phyloP scores from a whole-genome alignment of 179 eudicot genomes.

The Beta corolliflora region DNA sequence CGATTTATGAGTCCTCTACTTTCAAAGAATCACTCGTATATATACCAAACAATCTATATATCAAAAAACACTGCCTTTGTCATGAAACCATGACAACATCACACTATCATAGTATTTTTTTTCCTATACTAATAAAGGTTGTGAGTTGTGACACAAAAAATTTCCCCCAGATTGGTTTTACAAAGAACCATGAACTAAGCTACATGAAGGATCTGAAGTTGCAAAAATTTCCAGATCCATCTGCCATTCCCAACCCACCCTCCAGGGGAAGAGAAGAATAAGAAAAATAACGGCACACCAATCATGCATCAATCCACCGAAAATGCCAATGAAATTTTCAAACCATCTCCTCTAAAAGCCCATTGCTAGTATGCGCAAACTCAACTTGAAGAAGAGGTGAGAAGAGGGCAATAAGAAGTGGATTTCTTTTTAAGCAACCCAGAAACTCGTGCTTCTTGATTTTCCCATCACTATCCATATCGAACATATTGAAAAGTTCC shows the following conservation, averaged over 20 bases:
- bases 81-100: neutral
- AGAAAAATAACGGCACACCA: slow-evolving; percentile 1
- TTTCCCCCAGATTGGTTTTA: neutral
- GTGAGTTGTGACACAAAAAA: slow-evolving; percentile 8
- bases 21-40: neutral
- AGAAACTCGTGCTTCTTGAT: slow-evolving; percentile 66
- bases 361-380: slow-evolving; percentile 26
- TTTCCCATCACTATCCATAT: slow-evolving; percentile 60
- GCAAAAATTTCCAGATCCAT: slow-evolving; percentile 11
- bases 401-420: slow-evolving; percentile 70
- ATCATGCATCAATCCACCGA: slow-evolving; percentile 4
- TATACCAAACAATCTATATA: neutral
- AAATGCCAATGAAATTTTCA: neutral
- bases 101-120: neutral
- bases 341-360: slow-evolving; percentile 33
- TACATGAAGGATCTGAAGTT: neutral
- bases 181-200: neutral
- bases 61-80: neutral
- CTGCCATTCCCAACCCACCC: slow-evolving; percentile 9
- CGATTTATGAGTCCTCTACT: neutral
- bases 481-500: slow-evolving; percentile 62
- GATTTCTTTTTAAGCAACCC: slow-evolving; percentile 64
- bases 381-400: slow-evolving; percentile 40
- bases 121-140: neutral
- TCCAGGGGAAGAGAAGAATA: neutral